phyloP scores from a whole-genome alignment of 495 filamentous ascomycete genomes.

The Neurospora sublineolata region DNA sequence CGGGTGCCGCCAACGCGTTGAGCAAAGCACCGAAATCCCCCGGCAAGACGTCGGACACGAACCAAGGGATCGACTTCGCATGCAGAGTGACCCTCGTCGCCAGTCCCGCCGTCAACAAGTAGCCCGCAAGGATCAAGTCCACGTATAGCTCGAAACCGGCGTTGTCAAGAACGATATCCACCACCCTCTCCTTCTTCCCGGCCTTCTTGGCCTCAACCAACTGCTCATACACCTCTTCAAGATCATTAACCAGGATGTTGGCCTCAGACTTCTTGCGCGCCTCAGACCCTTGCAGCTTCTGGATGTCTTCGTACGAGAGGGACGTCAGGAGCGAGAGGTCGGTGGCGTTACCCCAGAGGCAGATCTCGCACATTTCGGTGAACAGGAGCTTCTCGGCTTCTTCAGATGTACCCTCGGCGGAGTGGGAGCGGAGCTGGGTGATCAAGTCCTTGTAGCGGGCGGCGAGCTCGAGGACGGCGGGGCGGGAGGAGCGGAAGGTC shows the following conservation, averaged over 20 bases:
- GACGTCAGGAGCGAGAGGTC: conserved; percentile 84
- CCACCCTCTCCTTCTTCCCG: conserved; percentile 44
- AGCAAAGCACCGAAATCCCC: conserved; percentile 73
- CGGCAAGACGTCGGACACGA: conserved; percentile 88
- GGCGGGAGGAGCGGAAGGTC: conserved; percentile 86
- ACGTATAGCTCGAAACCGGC: conserved; percentile 95
- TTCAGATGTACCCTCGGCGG: conserved; percentile 31
- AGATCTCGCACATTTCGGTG: conserved; percentile 90
- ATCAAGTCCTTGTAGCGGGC: conserved; percentile 70
- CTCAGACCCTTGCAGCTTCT: conserved; percentile 82
- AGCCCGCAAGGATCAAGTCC: conserved; percentile 82
- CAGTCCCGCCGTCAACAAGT: conserved; percentile 66
- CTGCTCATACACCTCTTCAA: conserved; percentile 56
- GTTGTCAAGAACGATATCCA: conserved; percentile 93
- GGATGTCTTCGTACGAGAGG: conserved; percentile 89
- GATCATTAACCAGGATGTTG: conserved; percentile 82
- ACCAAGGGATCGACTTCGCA: conserved; percentile 92
- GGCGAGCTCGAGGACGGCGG: conserved; percentile 85
- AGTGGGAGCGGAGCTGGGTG: conserved; percentile 44
- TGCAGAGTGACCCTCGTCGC: conserved; percentile 84
- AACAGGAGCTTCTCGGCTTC: conserved; percentile 71
- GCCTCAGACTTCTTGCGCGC: conserved; percentile 73
- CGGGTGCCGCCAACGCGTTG: conserved; percentile 59
- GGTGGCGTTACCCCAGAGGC: conserved; percentile 95
- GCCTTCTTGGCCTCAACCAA: conserved; percentile 56